Evolutionary conservation across 2,329 filamentous ascomycete species (phyloP).

Genomic region (Sporothrix humicola): DNA sequence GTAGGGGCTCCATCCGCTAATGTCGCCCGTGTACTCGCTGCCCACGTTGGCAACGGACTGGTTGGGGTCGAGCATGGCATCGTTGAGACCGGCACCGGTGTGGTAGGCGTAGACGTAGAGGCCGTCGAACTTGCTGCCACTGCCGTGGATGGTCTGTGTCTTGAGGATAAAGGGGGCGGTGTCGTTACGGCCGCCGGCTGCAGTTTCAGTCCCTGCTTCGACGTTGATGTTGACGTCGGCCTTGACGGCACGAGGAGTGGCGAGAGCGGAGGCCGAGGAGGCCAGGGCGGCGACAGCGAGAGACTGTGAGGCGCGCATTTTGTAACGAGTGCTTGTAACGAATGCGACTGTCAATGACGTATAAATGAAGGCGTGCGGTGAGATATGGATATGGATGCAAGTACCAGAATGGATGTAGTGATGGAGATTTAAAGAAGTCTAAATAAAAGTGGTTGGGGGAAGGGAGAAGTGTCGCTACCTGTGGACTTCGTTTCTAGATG

Average conservation of each 20-base stretch:
- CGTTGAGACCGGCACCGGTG: slow-evolving; percentile 32
- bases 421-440: too few species aligned
- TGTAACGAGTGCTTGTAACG: background rate
- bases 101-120: slow-evolving; percentile 34
- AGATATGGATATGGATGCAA: background rate
- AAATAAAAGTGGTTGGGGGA: background rate
- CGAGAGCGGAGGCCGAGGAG: background rate
- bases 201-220: background rate
- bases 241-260: background rate
- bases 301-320: background rate
- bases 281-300: slow-evolving; percentile 3
- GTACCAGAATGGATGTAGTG: too few species aligned
- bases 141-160: slow-evolving; percentile 15
- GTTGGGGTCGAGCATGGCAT: slow-evolving; percentile 31
- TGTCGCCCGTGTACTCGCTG: background rate
- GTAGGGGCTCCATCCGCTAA: background rate
- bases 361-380: background rate
- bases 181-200: background rate
- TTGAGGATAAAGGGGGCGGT: slow-evolving; percentile 11
- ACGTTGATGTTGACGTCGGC: background rate
- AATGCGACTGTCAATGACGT: background rate
- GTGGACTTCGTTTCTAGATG: background rate
- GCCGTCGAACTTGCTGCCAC: background rate
- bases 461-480: background rate
- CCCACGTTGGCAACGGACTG: background rate